Base-by-base conservation (phyloP, 129 eudicot genomes). In the carrot (Daucus carota) region DNA sequence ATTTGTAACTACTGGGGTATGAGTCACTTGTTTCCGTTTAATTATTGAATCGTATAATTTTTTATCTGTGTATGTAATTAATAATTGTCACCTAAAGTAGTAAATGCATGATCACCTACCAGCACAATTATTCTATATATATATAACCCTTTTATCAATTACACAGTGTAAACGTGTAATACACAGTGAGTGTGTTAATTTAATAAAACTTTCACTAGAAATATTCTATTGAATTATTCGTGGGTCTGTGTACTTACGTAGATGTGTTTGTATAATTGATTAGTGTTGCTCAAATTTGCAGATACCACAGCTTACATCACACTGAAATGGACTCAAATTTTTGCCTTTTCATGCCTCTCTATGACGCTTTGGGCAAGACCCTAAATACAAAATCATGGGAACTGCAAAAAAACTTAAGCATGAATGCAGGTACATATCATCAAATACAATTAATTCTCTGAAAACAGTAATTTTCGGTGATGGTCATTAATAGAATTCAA, bases 311-410 rank as follows among this genome's bases (percentile, higher is more conserved):
- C 86, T 67, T 90, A 26, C 98, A 93, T 72, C 97, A 93, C 40
- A 73, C 75, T 16, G 96, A 90, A 28, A 90, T 75, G 89, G 81
- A 71, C 45, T 82, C 86, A 66, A 93, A 93, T 70, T 93, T 73
- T 78, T 93, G 96, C 84, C 91, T 93, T 24, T 93, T 93, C 80
- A 90, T 93, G 98, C 98, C 98, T 16, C 90, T 93, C 45, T 90
- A 54, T 50, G 98, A 93, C 86, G 85, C 81, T 34, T 40, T 93
- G 17, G 90, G 98, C 71, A 87, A 87, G 52, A 93, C 97, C 22
- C 77, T 88, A 43, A 83, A 93, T 81, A 7, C 43, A 73, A 81
- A 87, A n/a, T 90, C 98, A n/a, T 93, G 97, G 98, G 84, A 84
- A 6, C 34, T 87, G 28, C 98, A 93, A 17, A 88, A 79, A 81